Conservation (phyloP, 2,329 filamentous ascomycete genomes). For the Talaromyces atroroseus region DNA sequence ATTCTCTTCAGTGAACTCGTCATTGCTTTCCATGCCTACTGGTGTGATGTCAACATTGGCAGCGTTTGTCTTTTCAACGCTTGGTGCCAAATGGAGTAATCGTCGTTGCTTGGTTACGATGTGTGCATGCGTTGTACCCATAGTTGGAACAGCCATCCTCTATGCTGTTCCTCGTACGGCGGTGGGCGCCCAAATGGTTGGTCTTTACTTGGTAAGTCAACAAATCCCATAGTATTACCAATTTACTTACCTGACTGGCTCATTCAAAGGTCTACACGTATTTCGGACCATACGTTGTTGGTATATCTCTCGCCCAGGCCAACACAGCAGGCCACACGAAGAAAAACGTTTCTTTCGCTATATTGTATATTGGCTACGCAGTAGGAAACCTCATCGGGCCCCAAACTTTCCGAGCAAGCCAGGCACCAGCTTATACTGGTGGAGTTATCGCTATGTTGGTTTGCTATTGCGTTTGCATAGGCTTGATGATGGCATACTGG, state of each 20-base stretch:
- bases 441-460: constrained; percentile 33
- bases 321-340: constrained; percentile 36
- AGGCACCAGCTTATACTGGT: constrained; percentile 35
- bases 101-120: constrained; percentile 25
- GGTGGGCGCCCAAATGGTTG: constrained; percentile 33
- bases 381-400: constrained; percentile 39
- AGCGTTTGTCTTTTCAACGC: constrained; percentile 25
- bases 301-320: constrained; percentile 25
- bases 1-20: constrained; percentile 28
- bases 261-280: constrained; percentile 32
- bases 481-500: constrained; percentile 28
- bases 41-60: constrained; percentile 28
- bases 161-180: constrained; percentile 27
- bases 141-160: constrained; percentile 25
- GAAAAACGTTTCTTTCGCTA: constrained; percentile 34
- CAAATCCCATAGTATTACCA: neutral
- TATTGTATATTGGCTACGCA: constrained; percentile 37
- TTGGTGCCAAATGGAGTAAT: constrained; percentile 25
- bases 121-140: constrained; percentile 23
- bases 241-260: neutral
- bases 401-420: constrained; percentile 35
- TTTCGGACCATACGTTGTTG: constrained; percentile 29
- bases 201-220: constrained; percentile 30
- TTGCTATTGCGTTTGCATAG: constrained; percentile 30
- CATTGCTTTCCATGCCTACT: constrained; percentile 33